phyloP scores from a whole-genome alignment of 805 yeast genomes.

The Saccharomyces mikatae region DNA sequence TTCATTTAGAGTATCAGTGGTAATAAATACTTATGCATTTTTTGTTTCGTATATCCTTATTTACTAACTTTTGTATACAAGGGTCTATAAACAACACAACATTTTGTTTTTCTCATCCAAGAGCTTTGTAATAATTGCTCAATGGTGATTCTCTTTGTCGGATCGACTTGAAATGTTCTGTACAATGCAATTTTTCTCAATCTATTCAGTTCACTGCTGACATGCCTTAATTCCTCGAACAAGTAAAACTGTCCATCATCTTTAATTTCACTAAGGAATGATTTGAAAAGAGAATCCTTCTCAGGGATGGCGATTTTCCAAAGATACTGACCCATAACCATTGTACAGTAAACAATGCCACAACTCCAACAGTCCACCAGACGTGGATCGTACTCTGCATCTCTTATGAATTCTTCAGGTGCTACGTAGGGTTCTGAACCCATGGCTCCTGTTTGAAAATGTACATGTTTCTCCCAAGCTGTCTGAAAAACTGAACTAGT shows the following conservation, averaged over 20 bases:
- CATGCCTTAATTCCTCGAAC: constrained; percentile 46
- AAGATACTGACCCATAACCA: constrained; percentile 81
- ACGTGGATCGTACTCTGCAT: constrained; percentile 60
- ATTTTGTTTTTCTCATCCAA: constrained; percentile 52
- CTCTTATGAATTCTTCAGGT: constrained; percentile 68
- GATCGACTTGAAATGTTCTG: constrained; percentile 52
- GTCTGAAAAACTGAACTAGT: constrained; percentile 85
- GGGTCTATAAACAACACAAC: constrained; percentile 37
- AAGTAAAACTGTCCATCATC: constrained; percentile 37
- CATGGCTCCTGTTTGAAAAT: constrained; percentile 59
- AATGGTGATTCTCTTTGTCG: constrained; percentile 43
- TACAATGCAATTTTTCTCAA: constrained; percentile 44
- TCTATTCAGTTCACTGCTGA: constrained; percentile 32
- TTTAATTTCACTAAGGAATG: constrained; percentile 39
- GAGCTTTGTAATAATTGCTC: constrained; percentile 46
- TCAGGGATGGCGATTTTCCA: constrained; percentile 74
- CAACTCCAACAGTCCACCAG: constrained; percentile 84
- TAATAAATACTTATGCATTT: not conserved
- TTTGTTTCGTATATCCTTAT: not conserved
- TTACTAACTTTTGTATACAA: not conserved
- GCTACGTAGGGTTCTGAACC: constrained; percentile 91
- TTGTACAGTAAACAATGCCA: constrained; percentile 69
- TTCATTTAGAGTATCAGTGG: not conserved
- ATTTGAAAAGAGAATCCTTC: constrained; percentile 41
- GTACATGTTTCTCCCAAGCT: constrained; percentile 76